Conservation (phyloP, 768 basidiomycete species). For the Crassisporium funariophilum region DNA sequence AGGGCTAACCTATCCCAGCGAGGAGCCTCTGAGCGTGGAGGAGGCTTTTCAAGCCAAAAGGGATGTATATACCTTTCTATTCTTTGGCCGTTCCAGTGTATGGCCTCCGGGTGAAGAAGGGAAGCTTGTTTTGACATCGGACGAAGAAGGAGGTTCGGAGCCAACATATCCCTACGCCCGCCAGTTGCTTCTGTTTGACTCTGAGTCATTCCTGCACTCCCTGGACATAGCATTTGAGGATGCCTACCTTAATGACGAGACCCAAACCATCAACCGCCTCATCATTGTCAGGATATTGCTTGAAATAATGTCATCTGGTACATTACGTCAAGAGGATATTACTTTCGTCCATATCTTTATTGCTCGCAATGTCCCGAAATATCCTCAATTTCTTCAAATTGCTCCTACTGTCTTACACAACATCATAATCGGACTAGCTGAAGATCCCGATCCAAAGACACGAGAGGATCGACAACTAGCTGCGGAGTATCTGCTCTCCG, state of each 20-base stretch:
- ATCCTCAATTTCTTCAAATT: slow-evolving; percentile 81
- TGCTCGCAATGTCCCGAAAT: slow-evolving; percentile 95
- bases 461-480: slow-evolving; percentile 95
- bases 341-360: slow-evolving; percentile 96
- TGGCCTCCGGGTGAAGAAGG: slow-evolving; percentile 80
- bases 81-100: slow-evolving; percentile 74
- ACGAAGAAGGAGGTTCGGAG: slow-evolving; percentile 74
- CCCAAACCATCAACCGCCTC: slow-evolving; percentile 68
- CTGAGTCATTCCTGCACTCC: slow-evolving; percentile 92
- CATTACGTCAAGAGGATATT: slow-evolving; percentile 59
- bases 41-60: slow-evolving; percentile 72
- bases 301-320: slow-evolving; percentile 65
- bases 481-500: slow-evolving; percentile 89
- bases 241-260: slow-evolving; percentile 80
- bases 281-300: slow-evolving; percentile 82
- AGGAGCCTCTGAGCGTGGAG: slow-evolving; percentile 63
- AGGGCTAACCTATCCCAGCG: slow-evolving; percentile 86
- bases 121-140: slow-evolving; percentile 71
- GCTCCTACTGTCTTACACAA: slow-evolving; percentile 68
- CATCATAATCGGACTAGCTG: slow-evolving; percentile 77
- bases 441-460: slow-evolving; percentile 74
- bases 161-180: slow-evolving; percentile 91
- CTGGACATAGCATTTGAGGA: slow-evolving; percentile 97
- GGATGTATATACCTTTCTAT: slow-evolving; percentile 80
- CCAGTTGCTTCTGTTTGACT: slow-evolving; percentile 82